Evolutionary conservation across 345 rosid genomes (phyloP), one percentile per base, ranked within the genome.

Genomic region (Reutealis trisperma): DNA sequence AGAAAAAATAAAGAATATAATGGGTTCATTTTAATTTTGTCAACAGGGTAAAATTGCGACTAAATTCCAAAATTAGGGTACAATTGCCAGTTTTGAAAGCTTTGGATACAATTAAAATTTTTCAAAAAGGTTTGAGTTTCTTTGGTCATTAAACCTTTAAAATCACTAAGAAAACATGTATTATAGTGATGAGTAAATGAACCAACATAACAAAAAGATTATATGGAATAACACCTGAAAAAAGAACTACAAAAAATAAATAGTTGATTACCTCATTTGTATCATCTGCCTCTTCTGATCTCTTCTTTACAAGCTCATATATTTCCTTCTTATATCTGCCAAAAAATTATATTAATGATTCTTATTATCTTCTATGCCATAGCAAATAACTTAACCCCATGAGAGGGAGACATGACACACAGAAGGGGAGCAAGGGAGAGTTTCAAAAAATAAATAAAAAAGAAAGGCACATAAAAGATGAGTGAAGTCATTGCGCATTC

Each of bases 291-390:
- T 90, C 97, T 81, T 92, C 88, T 55, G 93, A 82, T 63, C 88
- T 86, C 84, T 92, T 96, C 88, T 89, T 87, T 66, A 90, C 90
- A 58, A 93, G 94, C n/a, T 96, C 94, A 74, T 88, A 91, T 80
- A 93, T 87, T 86, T 92, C 85, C 80, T 79, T 90, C 88, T 96
- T 96, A 84, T 92, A 87, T 63, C 98, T 94, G 86, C 73, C 75
- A 86, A 64, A 74, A 62, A 13, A 68, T 45, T 47, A 71, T 52
- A 78, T 37, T 37, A 67, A 72, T 57, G 57, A 63, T 45, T 45
- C 71, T 63, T 49, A 67, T 5, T 47, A 21, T 25, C 27, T 13
- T 51, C 37, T 44, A 44, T 25, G 15, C 37, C 34, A 22, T 3
- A 27, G 75, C 71, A 67, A 59, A 42, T 41, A 10, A 66, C 18